A percentile compares a stretch with the other conserved stretches of the same genome.
These are phyloP conservation scores for Phylloporus sp. DNA, from an alignment of 768 basidiomycete species.

Conservation along the genomic window DNA sequence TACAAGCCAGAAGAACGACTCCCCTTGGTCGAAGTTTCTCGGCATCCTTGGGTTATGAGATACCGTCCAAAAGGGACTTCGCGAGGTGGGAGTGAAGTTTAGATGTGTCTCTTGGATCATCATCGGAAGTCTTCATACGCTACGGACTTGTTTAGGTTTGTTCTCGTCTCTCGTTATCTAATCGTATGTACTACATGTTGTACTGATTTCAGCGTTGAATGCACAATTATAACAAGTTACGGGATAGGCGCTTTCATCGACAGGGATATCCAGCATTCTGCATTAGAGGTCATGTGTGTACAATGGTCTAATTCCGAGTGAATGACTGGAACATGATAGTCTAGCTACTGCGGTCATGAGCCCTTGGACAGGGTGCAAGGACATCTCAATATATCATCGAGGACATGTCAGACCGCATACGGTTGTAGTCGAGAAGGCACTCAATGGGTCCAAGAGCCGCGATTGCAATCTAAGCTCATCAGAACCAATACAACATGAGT, in stretches of 20 bases:
- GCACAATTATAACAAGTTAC: too few species aligned
- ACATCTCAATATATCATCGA: conserved; percentile 62
- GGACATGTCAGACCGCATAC: conserved; percentile 79
- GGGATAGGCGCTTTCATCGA: too few species aligned
- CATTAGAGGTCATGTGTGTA: conserved; percentile 17
- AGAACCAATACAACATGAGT: background rate
- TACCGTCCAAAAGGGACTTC: conserved; percentile 50
- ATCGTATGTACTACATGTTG: conserved; percentile 13
- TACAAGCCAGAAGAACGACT: conserved; percentile 77
- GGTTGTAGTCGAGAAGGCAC: conserved; percentile 92
- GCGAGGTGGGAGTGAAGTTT: conserved; percentile 25
- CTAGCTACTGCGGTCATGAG: conserved; percentile 16
- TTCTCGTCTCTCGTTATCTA: conserved; percentile 8
- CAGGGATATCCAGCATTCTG: background rate
- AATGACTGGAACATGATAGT: conserved; percentile 17
- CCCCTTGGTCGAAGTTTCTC: conserved; percentile 66
- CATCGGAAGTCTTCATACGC: background rate
- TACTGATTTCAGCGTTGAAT: conserved; percentile 6
- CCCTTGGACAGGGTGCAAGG: background rate
- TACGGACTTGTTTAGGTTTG: background rate
- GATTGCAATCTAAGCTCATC: conserved; percentile 60
- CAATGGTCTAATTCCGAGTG: conserved; percentile 17
- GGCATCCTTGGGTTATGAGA: conserved; percentile 84
- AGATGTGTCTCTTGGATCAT: background rate
- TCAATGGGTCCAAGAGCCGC: conserved; percentile 90